Evolutionary conservation across 371 early-diverging fungal species (phyloP), one percentile per base, ranked within the genome.

Genomic region (Nematocida homosporus): DNA sequence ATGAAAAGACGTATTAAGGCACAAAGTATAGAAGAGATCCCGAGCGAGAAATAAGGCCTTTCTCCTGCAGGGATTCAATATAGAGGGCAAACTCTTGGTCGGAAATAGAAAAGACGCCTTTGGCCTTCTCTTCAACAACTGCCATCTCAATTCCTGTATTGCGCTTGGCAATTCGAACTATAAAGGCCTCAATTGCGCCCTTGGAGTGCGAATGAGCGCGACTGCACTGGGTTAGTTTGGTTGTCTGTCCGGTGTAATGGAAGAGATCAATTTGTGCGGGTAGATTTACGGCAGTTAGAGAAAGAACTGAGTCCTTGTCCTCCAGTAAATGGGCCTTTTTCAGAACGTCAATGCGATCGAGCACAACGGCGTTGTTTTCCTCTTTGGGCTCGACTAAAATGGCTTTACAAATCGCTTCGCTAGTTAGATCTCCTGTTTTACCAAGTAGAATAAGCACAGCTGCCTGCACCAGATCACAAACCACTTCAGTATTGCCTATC

Each of bases 381-480:
- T 59, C 61, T 23, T 60, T 60, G 18, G 30, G 16, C 20, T 72
- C 61, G 4, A 34, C 18, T 1, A 72, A 13, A 13, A 72, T n/a
- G n/a, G 60, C 27, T 29, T 0, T 13, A 6, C 23, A n/a, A 25
- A 72, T 77, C 16, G 34, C 32, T 10, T 72, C 75, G 4, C 37
- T 27, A 4, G 61, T 32, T 6, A 29, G 5, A 34, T n/a, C 23
- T 10, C 60, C 60, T 35, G 23, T 42, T 51, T 57, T 30, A 1
- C 48, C 63, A 25, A 72, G 44, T n/a, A 72, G 63, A 37, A 72
- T 48, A 37, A 72, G 47, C 18, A 72, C 63, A 8, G 63, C 20
- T 5, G 59, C 75, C 20, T 72, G 75, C 3, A 72, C 18, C 4
- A 72, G 16, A 32, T 72, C 60, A 37, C 75, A 72, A 23, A 44